phyloP scores from a whole-genome alignment of 1,139 yeast genomes.

The Protomyces inouyei region DNA sequence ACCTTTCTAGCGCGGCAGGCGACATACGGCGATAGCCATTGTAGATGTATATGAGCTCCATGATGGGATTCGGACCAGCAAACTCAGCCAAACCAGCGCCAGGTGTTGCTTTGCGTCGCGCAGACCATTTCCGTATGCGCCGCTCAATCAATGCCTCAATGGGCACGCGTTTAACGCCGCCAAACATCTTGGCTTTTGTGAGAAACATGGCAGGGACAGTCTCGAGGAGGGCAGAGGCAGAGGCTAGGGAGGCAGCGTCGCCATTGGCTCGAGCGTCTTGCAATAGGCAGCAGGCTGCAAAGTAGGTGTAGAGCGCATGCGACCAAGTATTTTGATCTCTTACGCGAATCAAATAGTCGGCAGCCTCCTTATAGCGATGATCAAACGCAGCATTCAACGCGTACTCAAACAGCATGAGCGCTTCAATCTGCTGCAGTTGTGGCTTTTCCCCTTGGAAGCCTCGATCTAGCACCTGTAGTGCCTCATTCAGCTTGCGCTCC shows the following conservation, averaged over 20 bases:
- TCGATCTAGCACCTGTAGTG: constrained; percentile 56
- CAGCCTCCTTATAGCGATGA: constrained; percentile 78
- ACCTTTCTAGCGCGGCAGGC: not conserved
- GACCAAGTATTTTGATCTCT: constrained; percentile 85
- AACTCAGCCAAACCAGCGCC: constrained; percentile 55
- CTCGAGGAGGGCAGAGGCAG: constrained; percentile 49
- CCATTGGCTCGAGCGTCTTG: constrained; percentile 44
- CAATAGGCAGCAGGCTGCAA: constrained; percentile 82
- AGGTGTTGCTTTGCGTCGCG: constrained; percentile 35
- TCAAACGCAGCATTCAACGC: constrained; percentile 72
- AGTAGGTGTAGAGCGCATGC: constrained; percentile 76
- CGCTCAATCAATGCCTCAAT: constrained; percentile 78
- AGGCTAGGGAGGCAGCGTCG: constrained; percentile 38
- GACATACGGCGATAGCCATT: constrained; percentile 84
- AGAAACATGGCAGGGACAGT: constrained; percentile 66
- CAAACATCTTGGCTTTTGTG: constrained; percentile 58
- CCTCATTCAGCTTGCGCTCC: constrained; percentile 64
- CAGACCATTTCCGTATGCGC: constrained; percentile 59
- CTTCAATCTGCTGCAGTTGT: constrained; percentile 88
- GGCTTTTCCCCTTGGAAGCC: constrained; percentile 45
- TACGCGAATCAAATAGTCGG: constrained; percentile 62
- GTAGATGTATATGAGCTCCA: constrained; percentile 86
- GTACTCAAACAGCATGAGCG: constrained; percentile 75
- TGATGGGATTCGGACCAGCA: constrained; percentile 78
- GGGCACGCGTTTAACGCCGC: constrained; percentile 60